These are phyloP conservation scores for Stentor roeselii DNA, from an alignment of 73 alveolate genomes.

Conservation along the genomic window DNA sequence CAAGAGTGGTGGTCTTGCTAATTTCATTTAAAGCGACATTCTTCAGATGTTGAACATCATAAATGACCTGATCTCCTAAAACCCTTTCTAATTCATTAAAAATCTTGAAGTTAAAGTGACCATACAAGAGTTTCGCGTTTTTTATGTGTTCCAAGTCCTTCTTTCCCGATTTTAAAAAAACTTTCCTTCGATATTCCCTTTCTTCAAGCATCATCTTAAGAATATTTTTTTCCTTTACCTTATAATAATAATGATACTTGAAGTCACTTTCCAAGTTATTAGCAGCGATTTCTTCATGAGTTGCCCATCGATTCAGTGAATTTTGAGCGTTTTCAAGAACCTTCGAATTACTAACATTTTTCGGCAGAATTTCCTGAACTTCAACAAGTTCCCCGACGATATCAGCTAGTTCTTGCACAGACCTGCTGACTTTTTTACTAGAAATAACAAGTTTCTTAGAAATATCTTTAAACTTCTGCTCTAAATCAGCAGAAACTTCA, in stretches of 20 bases:
- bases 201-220: background rate
- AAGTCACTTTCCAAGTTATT: background rate
- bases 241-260: background rate
- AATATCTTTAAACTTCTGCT: background rate
- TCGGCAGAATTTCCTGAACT: background rate
- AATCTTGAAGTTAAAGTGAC: background rate
- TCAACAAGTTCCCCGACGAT: background rate
- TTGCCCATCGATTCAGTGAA: background rate
- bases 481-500: background rate
- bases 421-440: background rate
- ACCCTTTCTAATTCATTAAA: background rate
- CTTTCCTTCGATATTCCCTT: background rate
- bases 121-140: background rate
- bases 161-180: background rate
- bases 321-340: background rate
- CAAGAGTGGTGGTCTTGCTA: background rate
- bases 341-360: no score
- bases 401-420: background rate
- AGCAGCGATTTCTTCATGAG: slow-evolving; percentile 1
- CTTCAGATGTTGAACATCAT: background rate
- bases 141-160: background rate
- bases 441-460: background rate
- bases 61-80: background rate
- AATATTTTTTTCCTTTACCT: background rate
- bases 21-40: background rate